Base-by-base conservation (phyloP, 129 eudicot species). In the Lonicera japonica region DNA sequence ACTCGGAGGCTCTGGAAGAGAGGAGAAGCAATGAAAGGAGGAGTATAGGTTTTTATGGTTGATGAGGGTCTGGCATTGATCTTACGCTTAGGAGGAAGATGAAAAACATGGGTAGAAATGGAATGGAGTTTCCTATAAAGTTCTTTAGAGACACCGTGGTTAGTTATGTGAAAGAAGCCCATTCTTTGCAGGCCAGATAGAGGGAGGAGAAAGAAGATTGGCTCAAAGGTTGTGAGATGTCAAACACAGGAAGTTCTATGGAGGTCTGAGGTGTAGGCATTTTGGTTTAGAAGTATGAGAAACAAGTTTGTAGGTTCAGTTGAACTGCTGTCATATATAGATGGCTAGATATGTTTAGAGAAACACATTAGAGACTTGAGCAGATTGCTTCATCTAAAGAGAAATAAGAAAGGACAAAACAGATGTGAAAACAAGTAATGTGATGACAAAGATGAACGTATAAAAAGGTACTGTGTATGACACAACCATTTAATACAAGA, bases 1-100 rank as follows among this genome's bases (percentile, higher is more conserved):
- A 91, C 97, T 40, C 88, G 79, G 21, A 91, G 79, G 57, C 94
- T 82, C 69, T 91, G 95, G 38, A 86, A 91, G 69, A 79, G 87
- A 13, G 97, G 97, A 66, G 97, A 91, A 1, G 97, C 95, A 3
- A 91, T 91, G 76, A 83, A 86, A 66, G 75, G 94, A 67, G 97
- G 97, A 22, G 97, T 91, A 75, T 91, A 91, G 40, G 80, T 87
- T 46, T 79, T 86, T 24, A 83, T 59, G 61, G 67, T 36, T 9
- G 97, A 86, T 29, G 62, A 69, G 10, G 97, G 97, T 19, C 97
- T 95, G 5, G 82, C 79, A 60, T 82, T 90, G 61, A 79, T 83
- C 60, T 86, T 90, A 8, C 63, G 69, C 60, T 91, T 88, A 29
- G 79, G 25, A 56, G 97, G 95, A 22, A 87, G 83, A 63, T 58